Conservation (phyloP, 371 early-diverging fungal genomes). For the Lichtheimia corymbifera region DNA sequence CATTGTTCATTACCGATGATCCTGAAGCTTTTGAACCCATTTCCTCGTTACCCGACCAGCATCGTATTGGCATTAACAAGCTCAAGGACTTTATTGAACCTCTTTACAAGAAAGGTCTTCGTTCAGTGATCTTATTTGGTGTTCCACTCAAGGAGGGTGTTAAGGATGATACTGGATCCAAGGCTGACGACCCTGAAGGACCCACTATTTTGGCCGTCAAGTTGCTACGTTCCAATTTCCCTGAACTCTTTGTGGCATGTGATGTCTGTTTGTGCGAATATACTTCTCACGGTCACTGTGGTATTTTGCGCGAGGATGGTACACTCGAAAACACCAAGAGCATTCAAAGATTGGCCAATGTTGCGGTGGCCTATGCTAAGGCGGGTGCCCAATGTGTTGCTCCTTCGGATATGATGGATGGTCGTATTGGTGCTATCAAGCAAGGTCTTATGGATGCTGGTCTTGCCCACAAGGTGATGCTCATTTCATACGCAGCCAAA, state of each 20-base stretch:
- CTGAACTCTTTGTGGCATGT: constrained; percentile 83
- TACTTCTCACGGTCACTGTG: constrained; percentile 96
- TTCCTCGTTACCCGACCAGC: constrained; percentile 84
- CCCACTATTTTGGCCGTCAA: constrained; percentile 87
- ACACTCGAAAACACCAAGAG: constrained; percentile 79
- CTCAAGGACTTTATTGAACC: constrained; percentile 78
- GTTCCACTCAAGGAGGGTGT: constrained; percentile 77
- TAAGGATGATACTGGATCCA: constrained; percentile 79
- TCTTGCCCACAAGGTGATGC: constrained; percentile 73
- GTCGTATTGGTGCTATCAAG: constrained; percentile 92
- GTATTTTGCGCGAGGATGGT: constrained; percentile 80
- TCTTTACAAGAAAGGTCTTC: constrained; percentile 85
- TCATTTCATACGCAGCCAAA: constrained; percentile 96
- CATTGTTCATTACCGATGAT: constrained; percentile 90
- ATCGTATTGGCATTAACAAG: constrained; percentile 80
- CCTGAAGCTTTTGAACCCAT: constrained; percentile 76
- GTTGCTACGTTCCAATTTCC: constrained; percentile 77
- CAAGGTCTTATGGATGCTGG: constrained; percentile 72
- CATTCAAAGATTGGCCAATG: constrained; percentile 81
- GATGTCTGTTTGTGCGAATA: constrained; percentile 98
- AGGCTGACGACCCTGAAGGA: constrained; percentile 85
- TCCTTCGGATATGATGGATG: constrained; percentile 99
- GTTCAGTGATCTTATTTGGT: constrained; percentile 90
- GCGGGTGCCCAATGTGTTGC: constrained; percentile 90
- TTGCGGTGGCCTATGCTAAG: constrained; percentile 84